Conservation (phyloP, 768 basidiomycete genomes). For the Hypholoma fasciculare region DNA sequence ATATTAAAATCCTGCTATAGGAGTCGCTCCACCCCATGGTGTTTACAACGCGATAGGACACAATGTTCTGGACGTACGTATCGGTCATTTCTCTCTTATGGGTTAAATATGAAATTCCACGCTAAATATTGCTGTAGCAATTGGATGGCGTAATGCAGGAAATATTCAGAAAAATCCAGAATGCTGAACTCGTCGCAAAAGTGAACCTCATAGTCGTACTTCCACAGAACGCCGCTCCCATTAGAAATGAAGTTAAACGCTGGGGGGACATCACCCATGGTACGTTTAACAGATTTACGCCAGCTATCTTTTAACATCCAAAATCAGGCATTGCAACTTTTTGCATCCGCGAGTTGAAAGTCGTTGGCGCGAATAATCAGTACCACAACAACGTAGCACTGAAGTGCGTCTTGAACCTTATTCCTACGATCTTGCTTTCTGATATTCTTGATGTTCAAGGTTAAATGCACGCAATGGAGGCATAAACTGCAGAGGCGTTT, state of each 20-base stretch:
- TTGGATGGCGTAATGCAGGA: too few species aligned
- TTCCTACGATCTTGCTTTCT: neutral
- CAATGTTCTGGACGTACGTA: too few species aligned
- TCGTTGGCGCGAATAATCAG: slow-evolving; percentile 36
- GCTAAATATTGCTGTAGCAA: too few species aligned
- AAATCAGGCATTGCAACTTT: slow-evolving; percentile 41
- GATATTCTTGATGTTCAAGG: slow-evolving; percentile 24
- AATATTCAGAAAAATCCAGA: neutral
- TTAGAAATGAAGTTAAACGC: slow-evolving; percentile 48
- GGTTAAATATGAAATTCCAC: too few species aligned
- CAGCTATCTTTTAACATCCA: neutral
- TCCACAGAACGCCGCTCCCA: slow-evolving; percentile 45
- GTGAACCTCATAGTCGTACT: slow-evolving; percentile 52
- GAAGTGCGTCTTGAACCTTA: slow-evolving; percentile 35
- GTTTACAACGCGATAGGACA: neutral
- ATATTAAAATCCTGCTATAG: neutral
- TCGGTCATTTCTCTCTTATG: too few species aligned
- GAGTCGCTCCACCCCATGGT: neutral
- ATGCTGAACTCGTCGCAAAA: neutral
- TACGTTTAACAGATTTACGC: slow-evolving; percentile 5
- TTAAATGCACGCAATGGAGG: slow-evolving; percentile 60
- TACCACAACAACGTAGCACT: slow-evolving; percentile 59
- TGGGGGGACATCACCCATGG: slow-evolving; percentile 49
- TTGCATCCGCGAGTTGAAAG: slow-evolving; percentile 40
- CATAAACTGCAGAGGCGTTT: slow-evolving; percentile 37